Evolutionary conservation across 2,329 filamentous ascomycete genomes (phyloP).

Genomic region (Sclerotinia trifoliorum): DNA sequence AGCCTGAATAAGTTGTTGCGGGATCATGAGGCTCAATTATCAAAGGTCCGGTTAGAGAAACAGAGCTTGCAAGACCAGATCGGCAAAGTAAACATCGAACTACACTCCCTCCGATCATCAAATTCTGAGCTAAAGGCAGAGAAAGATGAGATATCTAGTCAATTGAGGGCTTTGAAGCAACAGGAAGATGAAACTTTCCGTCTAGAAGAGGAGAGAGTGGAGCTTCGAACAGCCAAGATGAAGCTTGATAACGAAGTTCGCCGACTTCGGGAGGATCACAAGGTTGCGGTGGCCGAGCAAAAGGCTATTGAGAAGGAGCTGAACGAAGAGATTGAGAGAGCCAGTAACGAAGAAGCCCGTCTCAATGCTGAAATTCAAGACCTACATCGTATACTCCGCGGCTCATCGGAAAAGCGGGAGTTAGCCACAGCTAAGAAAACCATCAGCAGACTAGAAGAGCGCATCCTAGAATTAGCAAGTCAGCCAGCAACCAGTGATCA

Average conservation of each 20-base stretch:
- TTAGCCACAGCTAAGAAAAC: constrained; percentile 54
- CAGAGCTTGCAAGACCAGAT: constrained; percentile 63
- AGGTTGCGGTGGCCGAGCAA: constrained; percentile 54
- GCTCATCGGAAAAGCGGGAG: constrained; percentile 46
- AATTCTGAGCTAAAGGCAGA: constrained; percentile 61
- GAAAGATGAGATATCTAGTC: constrained; percentile 63
- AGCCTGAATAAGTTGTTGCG: constrained; percentile 56
- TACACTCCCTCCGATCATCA: constrained; percentile 57
- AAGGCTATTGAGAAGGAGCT: constrained; percentile 61
- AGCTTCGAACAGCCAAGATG: constrained; percentile 64
- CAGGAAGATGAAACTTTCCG: constrained; percentile 59
- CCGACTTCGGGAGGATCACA: constrained; percentile 63
- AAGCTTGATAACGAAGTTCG: constrained; percentile 67
- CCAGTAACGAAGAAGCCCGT: constrained; percentile 63
- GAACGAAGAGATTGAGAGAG: constrained; percentile 64
- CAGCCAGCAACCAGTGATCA: constrained; percentile 40
- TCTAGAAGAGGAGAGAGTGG: constrained; percentile 66
- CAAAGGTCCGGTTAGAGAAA: constrained; percentile 58
- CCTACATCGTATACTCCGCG: constrained; percentile 46
- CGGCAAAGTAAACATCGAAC: constrained; percentile 56
- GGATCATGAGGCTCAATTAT: constrained; percentile 58
- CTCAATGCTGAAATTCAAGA: constrained; percentile 55
- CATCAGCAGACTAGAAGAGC: constrained; percentile 63
- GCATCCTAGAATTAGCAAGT: constrained; percentile 48
- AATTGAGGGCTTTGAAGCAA: constrained; percentile 55